Percentiles rank a stretch among this genome's conserved stretches.
Evolutionary conservation across 2,329 filamentous ascomycete genomes (phyloP).

Genomic region (Parascedosporium putredinis): DNA sequence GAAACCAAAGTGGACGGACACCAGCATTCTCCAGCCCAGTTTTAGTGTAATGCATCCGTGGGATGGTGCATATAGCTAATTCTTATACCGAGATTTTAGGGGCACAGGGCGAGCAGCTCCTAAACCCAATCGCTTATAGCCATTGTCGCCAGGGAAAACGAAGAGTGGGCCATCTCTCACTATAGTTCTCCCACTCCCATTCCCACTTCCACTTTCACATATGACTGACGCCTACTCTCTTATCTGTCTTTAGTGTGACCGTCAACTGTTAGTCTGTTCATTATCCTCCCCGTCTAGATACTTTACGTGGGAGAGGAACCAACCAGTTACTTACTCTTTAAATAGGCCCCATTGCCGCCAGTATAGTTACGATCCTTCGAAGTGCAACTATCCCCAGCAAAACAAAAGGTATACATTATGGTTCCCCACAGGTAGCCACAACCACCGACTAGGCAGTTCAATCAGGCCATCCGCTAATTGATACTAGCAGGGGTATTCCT

Average conservation of each 20-base stretch:
- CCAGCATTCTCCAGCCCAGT: too few relatives aligned
- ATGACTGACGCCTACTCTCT: background rate
- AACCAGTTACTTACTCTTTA: too few relatives aligned
- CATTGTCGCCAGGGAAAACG: constrained; percentile 23
- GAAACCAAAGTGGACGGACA: too few relatives aligned
- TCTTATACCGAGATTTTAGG: constrained; percentile 9
- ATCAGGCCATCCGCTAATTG: too few relatives aligned
- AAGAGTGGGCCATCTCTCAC: constrained; percentile 15
- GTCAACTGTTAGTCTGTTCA: background rate
- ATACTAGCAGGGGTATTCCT: constrained; percentile 20
- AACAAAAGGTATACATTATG: constrained; percentile 22
- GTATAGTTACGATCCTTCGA: constrained; percentile 19
- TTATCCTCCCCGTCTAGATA: background rate
- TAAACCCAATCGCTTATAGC: constrained; percentile 23
- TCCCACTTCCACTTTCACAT: background rate
- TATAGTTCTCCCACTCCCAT: background rate
- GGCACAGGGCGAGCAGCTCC: background rate
- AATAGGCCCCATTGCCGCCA: constrained; percentile 20
- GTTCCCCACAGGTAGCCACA: too few relatives aligned
- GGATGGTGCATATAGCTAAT: constrained; percentile 14
- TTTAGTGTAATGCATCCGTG: too few relatives aligned
- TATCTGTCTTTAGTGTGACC: background rate
- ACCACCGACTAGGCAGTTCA: too few relatives aligned
- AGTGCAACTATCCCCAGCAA: constrained; percentile 22
- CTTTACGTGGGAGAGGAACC: background rate